phyloP scores from a whole-genome alignment of 345 rosid genomes.

The Corymbia maculata region DNA sequence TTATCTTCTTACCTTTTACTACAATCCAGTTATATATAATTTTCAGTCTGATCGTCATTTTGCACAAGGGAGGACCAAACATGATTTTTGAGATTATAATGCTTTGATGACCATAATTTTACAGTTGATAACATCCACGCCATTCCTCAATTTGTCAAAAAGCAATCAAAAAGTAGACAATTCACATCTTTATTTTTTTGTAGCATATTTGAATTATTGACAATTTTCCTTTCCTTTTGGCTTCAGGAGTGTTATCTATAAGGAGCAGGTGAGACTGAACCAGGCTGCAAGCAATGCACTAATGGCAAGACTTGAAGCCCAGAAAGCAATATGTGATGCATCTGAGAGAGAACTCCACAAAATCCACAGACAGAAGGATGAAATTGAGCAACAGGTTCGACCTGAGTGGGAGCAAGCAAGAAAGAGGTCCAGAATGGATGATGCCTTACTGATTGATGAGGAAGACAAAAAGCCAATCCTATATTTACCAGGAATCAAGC shows the following conservation, averaged over 20 bases:
- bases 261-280: constrained; percentile 90
- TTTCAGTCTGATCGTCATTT: not conserved
- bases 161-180: not conserved
- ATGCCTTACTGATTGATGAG: constrained; percentile 18
- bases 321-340: constrained; percentile 79
- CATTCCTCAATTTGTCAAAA: not conserved
- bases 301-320: constrained; percentile 90
- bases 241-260: constrained; percentile 82
- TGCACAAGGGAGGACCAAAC: not conserved
- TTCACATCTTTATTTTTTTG: not conserved
- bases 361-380: constrained; percentile 77
- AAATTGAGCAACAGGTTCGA: constrained; percentile 62
- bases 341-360: constrained; percentile 85
- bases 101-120: not conserved
- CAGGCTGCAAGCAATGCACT: constrained; percentile 79
- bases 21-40: not conserved
- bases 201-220: not conserved
- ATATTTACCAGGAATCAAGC: constrained; percentile 55
- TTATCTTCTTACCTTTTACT: not conserved
- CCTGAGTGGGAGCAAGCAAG: constrained; percentile 74
- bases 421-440: constrained; percentile 69
- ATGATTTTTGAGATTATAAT: not conserved
- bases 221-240: not conserved
- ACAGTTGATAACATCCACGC: not conserved
- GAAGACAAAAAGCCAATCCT: constrained; percentile 35